Evolutionary conservation across 805 yeast genomes (phyloP).

Genomic region (Babjeviella inositovora): DNA sequence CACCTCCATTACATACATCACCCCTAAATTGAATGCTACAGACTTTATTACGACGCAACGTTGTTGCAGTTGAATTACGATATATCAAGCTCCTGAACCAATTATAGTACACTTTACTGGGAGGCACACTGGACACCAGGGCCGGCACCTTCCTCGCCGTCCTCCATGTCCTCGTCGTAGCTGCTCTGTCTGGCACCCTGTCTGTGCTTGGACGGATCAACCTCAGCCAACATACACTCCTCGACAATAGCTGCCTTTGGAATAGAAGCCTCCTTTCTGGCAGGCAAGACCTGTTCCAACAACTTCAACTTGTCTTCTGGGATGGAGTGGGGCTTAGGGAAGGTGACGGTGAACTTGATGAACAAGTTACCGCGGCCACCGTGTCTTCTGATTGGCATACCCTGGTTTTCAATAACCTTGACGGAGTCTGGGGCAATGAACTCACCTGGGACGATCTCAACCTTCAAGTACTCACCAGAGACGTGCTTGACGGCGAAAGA

Average conservation of each 20-base stretch:
- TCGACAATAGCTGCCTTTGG: constrained; percentile 70
- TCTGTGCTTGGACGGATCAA: constrained; percentile 47
- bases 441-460: constrained; percentile 79
- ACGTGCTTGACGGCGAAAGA: constrained; percentile 76
- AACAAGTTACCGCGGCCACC: constrained; percentile 84
- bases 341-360: constrained; percentile 73
- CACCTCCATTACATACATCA: too few species aligned
- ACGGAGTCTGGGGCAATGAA: constrained; percentile 72
- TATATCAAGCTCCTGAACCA: too few species aligned
- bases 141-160: constrained; percentile 22
- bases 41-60: too few species aligned
- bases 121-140: constrained; percentile 11
- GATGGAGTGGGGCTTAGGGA: constrained; percentile 69
- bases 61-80: too few species aligned
- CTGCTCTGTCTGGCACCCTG: constrained; percentile 19
- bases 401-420: constrained; percentile 80
- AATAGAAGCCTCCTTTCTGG: constrained; percentile 39
- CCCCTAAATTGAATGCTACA: too few species aligned
- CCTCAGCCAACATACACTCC: constrained; percentile 59
- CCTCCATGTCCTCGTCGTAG: constrained; percentile 17
- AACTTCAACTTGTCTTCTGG: constrained; percentile 57
- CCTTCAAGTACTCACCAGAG: constrained; percentile 81
- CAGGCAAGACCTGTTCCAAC: constrained; percentile 67
- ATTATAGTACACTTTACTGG: too few species aligned
- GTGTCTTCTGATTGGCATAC: constrained; percentile 91